Evolutionary conservation across 2,329 filamentous ascomycete species (phyloP), one percentile per base, ranked within the genome.

Genomic region (Bipolaris cookei): DNA sequence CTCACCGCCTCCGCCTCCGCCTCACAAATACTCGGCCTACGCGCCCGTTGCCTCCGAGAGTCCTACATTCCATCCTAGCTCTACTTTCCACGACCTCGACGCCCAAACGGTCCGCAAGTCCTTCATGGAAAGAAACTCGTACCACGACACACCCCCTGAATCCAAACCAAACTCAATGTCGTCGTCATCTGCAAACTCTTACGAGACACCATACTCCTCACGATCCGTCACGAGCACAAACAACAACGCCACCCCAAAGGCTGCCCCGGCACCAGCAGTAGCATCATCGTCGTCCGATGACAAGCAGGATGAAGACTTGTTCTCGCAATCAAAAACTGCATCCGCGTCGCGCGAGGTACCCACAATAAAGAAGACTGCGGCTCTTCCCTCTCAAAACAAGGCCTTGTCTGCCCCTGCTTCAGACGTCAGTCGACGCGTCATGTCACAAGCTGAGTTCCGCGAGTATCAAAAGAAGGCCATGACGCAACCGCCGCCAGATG

Each of bases 11-110:
- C 72, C 72, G 3, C 71, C 70, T 13, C 69, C 71, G 11, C 73
- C 73, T 16, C 74, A 76, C 65, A 75, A 72, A 54, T 71, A 68
- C 55, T 65, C 67, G 5, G 60, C 69, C 21, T 75, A 74, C 56
- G 67, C 72, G 6, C 73, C 72, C 6, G 64, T 75, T 43, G 69
- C 72, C 11, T 71, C 70, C 14, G 63, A 73, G 50, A 75, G 71
- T 61, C 71, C 72, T 32, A 70, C 69, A 28, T 58, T 73, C 41
- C 63, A 62, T 13, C 67, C 62, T 21, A 48, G 61, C 10, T 58
- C 62, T 54, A 64, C 61, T 1, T 75, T 73, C 51, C 63, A 67
- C 51, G 68, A 75, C 56, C 52, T 59, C 18, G 67, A 72, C 54
- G 68, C 71, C 11, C 63, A 61, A 30, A 51, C 68, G 8, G 67